Percentiles rank a stretch among this genome's conserved stretches.
phyloP scores from a whole-genome alignment of 1,139 yeast species.

The Hyphopichia wangnamkhiaoensis region DNA sequence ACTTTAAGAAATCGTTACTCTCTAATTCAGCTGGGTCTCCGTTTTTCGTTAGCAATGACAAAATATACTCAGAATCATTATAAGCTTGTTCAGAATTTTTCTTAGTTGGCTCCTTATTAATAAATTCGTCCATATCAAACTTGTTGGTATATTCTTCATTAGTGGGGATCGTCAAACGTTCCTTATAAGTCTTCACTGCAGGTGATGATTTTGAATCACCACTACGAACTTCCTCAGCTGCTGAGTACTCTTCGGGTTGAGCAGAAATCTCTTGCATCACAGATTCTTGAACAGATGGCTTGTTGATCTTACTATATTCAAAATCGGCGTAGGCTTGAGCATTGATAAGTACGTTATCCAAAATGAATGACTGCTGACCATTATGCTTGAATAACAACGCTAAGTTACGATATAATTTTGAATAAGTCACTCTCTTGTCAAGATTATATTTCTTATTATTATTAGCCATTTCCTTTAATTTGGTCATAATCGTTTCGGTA shows the following conservation, averaged over 20 bases:
- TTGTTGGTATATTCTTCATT: slow-evolving; percentile 9
- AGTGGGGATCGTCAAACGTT: slow-evolving; percentile 3
- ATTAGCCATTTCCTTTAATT: slow-evolving; percentile 13
- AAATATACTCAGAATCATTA: slow-evolving; percentile 23
- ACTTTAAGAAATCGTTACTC: slow-evolving; percentile 14
- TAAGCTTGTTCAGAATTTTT: slow-evolving; percentile 12
- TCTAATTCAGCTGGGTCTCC: slow-evolving; percentile 16
- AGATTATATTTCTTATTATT: slow-evolving; percentile 11
- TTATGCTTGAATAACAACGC: slow-evolving; percentile 34
- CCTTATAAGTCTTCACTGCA: background rate
- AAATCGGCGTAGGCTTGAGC: slow-evolving; percentile 28
- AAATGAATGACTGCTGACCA: slow-evolving; percentile 30
- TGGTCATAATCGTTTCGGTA: slow-evolving; percentile 13
- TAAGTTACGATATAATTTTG: slow-evolving; percentile 34
- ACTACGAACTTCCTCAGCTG: background rate
- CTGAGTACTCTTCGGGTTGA: background rate
- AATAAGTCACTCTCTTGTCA: slow-evolving; percentile 23
- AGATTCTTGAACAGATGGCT: background rate
- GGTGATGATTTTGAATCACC: background rate
- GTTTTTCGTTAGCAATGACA: slow-evolving; percentile 15
- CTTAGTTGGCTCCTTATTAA: slow-evolving; percentile 6
- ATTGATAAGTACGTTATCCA: slow-evolving; percentile 38
- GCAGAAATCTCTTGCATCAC: background rate
- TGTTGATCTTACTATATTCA: slow-evolving; percentile 16
- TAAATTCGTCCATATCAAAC: slow-evolving; percentile 29